Percentiles rank a stretch among this genome's conserved stretches.
Evolutionary conservation across 371 early-diverging fungal species (phyloP).

Genomic region (Mortierella sp.): DNA sequence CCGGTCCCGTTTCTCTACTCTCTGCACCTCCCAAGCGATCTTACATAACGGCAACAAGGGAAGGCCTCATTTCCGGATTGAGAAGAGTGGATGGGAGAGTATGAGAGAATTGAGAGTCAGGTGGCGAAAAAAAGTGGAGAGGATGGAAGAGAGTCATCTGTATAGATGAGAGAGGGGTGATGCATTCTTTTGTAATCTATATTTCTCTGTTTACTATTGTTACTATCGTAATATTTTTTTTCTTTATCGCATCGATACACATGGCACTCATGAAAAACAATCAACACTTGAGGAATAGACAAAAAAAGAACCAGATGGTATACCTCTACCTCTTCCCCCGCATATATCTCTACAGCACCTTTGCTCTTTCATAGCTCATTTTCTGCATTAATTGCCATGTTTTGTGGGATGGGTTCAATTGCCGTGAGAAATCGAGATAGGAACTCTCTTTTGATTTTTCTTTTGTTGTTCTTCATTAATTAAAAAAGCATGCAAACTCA

Average conservation of each 20-base stretch:
- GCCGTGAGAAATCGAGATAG: conserved; percentile 10
- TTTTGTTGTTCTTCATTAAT: neutral
- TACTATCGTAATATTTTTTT: neutral
- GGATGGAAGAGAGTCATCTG: neutral
- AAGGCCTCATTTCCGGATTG: neutral
- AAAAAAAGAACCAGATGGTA: neutral
- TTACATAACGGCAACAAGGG: neutral
- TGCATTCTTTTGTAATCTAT: neutral
- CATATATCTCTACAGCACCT: neutral
- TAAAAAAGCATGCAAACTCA: conserved; percentile 7
- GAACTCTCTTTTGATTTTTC: neutral
- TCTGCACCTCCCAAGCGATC: neutral
- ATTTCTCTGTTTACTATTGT: neutral
- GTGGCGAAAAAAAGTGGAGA: neutral
- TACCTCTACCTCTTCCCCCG: neutral
- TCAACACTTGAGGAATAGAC: neutral
- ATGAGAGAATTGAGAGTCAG: neutral
- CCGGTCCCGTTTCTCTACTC: neutral
- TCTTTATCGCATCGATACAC: conserved; percentile 12
- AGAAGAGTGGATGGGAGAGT: neutral
- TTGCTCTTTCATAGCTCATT: neutral
- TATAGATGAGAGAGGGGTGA: neutral
- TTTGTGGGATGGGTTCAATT: neutral
- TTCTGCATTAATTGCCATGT: neutral
- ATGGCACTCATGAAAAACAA: neutral